Evolutionary conservation across 306 rosid species (phyloP).

Genomic region (Trifolium dubium): DNA sequence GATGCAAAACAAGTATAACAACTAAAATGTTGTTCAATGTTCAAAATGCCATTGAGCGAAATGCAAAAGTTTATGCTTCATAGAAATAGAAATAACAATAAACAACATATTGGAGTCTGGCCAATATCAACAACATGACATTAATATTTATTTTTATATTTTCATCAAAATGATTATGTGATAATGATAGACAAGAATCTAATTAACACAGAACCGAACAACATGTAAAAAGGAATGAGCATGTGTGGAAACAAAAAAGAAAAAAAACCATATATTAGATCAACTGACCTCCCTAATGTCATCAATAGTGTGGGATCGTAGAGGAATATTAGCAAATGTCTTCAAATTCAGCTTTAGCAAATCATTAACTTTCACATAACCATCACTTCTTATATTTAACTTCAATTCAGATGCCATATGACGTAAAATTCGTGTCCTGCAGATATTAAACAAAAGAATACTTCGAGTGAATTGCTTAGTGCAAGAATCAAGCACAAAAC

Average conservation of each 20-base stretch:
- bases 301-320: conserved; percentile 76
- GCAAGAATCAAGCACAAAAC: conserved; percentile 15
- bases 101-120: not conserved
- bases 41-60: not conserved
- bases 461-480: conserved; percentile 12
- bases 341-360: conserved; percentile 70
- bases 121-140: conserved; percentile 14
- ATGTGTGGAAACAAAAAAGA: conserved; percentile 4
- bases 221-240: conserved; percentile 16
- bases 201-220: conserved; percentile 24
- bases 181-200: conserved; percentile 16
- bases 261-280: not conserved
- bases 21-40: conserved; percentile 12
- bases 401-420: conserved; percentile 87
- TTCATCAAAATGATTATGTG: conserved; percentile 8
- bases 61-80: conserved; percentile 15
- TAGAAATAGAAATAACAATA: not conserved
- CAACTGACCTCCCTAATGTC: conserved; percentile 83
- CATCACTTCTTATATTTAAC: conserved; percentile 76
- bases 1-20: conserved; percentile 12
- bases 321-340: conserved; percentile 79
- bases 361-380: conserved; percentile 80
- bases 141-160: not conserved
- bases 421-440: conserved; percentile 84
- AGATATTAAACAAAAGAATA: conserved; percentile 26